These are phyloP conservation scores for Phytophthora hibernalis DNA, from an alignment of 352 stramenopile species.

Conservation along the genomic window DNA sequence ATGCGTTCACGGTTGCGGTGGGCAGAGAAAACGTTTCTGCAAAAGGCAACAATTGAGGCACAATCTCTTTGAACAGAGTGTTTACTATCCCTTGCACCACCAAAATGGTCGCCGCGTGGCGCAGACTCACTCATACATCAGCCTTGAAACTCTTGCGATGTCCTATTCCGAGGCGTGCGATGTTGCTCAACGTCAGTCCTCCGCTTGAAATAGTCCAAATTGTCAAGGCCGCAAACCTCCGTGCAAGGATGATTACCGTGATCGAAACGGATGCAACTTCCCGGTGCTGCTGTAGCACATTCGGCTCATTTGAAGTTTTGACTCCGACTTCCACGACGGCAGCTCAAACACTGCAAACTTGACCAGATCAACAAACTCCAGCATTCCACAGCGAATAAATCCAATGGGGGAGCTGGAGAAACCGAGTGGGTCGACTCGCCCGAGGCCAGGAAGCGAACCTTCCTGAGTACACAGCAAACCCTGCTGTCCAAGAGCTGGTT, in stretches of 20 bases:
- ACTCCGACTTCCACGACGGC: background rate
- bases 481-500: slow-evolving; percentile 81
- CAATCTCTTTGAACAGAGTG: slow-evolving; percentile 6
- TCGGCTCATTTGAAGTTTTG: slow-evolving; percentile 30
- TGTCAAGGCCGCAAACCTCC: background rate
- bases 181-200: background rate
- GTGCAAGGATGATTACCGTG: background rate
- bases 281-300: background rate
- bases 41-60: background rate
- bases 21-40: background rate
- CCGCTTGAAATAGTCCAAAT: background rate
- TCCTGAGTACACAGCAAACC: slow-evolving; percentile 39
- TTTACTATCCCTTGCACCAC: slow-evolving; percentile 1
- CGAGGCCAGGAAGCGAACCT: slow-evolving; percentile 10
- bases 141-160: slow-evolving; percentile 2
- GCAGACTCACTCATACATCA: background rate
- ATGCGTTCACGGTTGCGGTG: background rate
- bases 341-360: background rate
- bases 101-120: background rate
- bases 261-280: slow-evolving; percentile 18
- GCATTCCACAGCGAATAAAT: background rate
- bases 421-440: slow-evolving; percentile 9
- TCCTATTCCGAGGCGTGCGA: background rate
- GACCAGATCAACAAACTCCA: background rate
- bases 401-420: slow-evolving; percentile 24